phyloP scores from a whole-genome alignment of 2,329 filamentous ascomycete genomes.

The Trichophyton equinum region DNA sequence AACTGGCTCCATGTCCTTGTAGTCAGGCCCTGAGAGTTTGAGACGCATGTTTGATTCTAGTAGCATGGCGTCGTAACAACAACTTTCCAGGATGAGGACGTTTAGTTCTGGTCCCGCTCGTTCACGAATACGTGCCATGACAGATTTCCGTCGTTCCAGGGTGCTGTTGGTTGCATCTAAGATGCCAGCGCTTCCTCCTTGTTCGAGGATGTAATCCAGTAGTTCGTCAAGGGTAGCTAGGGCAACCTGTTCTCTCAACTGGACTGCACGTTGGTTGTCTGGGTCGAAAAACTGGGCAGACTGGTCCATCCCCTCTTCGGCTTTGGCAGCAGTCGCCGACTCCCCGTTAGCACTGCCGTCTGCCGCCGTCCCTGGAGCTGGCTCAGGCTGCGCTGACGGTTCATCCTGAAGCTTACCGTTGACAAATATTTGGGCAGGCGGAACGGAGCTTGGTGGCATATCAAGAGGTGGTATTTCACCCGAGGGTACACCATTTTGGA shows the following conservation, averaged over 20 bases:
- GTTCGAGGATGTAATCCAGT: constrained; percentile 70
- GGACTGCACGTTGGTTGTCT: constrained; percentile 66
- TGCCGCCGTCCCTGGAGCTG: constrained; percentile 9
- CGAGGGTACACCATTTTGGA: background rate
- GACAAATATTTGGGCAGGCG: constrained; percentile 44
- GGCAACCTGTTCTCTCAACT: constrained; percentile 79
- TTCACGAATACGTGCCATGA: constrained; percentile 71
- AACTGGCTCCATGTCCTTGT: constrained; percentile 80
- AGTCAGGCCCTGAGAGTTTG: constrained; percentile 91
- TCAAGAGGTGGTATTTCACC: constrained; percentile 24
- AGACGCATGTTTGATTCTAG: constrained; percentile 94
- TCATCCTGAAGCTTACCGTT: constrained; percentile 41
- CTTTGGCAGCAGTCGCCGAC: background rate
- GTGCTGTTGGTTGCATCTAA: constrained; percentile 97
- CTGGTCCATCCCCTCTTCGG: constrained; percentile 57
- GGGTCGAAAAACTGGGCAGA: constrained; percentile 92
- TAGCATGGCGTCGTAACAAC: constrained; percentile 72
- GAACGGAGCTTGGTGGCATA: constrained; percentile 22
- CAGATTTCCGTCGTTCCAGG: constrained; percentile 64
- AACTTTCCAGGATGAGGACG: constrained; percentile 88
- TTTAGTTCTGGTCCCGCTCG: constrained; percentile 75
- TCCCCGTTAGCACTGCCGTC: constrained; percentile 1
- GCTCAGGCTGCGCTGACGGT: constrained; percentile 6
- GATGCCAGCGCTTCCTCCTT: constrained; percentile 82
- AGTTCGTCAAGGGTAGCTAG: constrained; percentile 87